Evolutionary conservation across 768 basidiomycete species (phyloP).

Genomic region (Floccularia luteovirens): DNA sequence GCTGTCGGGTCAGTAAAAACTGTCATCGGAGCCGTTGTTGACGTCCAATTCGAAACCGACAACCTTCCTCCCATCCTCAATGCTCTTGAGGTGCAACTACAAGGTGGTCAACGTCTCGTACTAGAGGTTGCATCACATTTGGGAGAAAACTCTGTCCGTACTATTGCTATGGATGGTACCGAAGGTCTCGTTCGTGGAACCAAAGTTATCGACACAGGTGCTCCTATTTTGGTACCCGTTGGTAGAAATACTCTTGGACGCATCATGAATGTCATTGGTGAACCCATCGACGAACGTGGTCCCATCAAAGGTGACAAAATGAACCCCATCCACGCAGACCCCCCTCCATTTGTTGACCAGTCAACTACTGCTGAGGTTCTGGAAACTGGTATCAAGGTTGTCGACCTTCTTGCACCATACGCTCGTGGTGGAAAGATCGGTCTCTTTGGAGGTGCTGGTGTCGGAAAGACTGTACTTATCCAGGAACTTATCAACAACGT

Average conservation of each 20-base stretch:
- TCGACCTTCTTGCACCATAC: constrained; percentile 98
- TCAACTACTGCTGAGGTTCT: constrained; percentile 98
- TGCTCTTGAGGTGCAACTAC: constrained; percentile 95
- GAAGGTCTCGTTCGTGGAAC: constrained; percentile 99
- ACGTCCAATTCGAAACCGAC: constrained; percentile 96
- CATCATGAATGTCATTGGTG: constrained; percentile 99
- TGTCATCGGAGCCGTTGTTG: constrained; percentile 99
- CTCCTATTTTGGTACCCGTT: constrained; percentile 95
- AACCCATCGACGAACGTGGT: constrained; percentile 99
- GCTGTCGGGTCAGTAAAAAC: constrained; percentile 84
- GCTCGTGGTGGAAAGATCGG: constrained; percentile 99
- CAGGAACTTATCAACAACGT: constrained; percentile 99
- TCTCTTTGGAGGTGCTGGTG: constrained; percentile 99
- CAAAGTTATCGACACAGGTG: constrained; percentile 94
- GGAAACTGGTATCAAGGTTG: constrained; percentile 99
- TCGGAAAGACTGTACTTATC: constrained; percentile 99
- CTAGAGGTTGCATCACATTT: constrained; percentile 98
- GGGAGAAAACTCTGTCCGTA: constrained; percentile 98
- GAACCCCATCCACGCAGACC: constrained; percentile 93
- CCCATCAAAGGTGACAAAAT: constrained; percentile 95
- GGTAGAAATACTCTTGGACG: constrained; percentile 92
- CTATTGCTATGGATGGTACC: constrained; percentile 99
- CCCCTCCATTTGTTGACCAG: constrained; percentile 96
- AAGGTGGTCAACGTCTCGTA: constrained; percentile 93
- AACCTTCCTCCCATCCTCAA: constrained; percentile 96